These are phyloP conservation scores for Erysimum cheiranthoides DNA, from an alignment of 345 rosid species.

Conservation along the genomic window DNA sequence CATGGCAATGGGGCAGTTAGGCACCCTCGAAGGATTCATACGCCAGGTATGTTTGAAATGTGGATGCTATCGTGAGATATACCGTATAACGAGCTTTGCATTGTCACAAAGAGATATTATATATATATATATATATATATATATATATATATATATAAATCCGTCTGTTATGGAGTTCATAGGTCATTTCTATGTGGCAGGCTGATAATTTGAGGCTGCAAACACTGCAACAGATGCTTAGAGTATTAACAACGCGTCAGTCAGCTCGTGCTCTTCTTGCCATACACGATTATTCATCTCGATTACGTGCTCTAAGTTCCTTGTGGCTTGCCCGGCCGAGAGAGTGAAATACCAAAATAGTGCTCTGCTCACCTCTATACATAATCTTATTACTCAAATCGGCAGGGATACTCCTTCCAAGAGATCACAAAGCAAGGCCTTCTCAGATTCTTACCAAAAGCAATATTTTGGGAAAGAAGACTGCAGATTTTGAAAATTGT, in stretches of 20 bases:
- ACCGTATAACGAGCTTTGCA: neutral
- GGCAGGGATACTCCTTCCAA: constrained; percentile 35
- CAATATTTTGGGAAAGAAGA: constrained; percentile 36
- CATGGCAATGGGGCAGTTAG: constrained; percentile 98
- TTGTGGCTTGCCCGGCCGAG: constrained; percentile 97
- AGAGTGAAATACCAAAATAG: constrained; percentile 58
- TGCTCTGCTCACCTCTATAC: constrained; percentile 19
- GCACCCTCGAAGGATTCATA: constrained; percentile 84
- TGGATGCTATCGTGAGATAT: constrained; percentile 26
- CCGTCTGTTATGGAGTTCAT: constrained; percentile 38
- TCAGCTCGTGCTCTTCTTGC: constrained; percentile 98
- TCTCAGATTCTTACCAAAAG: constrained; percentile 36
- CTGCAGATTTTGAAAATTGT: constrained; percentile 31
- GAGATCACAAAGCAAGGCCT: constrained; percentile 36
- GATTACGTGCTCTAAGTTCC: constrained; percentile 96
- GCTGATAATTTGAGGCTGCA: constrained; percentile 97
- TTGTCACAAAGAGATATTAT: constrained; percentile 21
- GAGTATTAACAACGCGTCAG: constrained; percentile 88
- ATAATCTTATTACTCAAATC: constrained; percentile 27
- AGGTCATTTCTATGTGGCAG: constrained; percentile 54
- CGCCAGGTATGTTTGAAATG: constrained; percentile 60
- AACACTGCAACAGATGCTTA: constrained; percentile 89
- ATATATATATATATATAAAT: constrained; percentile 26
- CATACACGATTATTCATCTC: constrained; percentile 82
- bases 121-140: constrained; percentile 32